phyloP scores from a whole-genome alignment of 352 stramenopile genomes.

The Globisporangium spinosum region DNA sequence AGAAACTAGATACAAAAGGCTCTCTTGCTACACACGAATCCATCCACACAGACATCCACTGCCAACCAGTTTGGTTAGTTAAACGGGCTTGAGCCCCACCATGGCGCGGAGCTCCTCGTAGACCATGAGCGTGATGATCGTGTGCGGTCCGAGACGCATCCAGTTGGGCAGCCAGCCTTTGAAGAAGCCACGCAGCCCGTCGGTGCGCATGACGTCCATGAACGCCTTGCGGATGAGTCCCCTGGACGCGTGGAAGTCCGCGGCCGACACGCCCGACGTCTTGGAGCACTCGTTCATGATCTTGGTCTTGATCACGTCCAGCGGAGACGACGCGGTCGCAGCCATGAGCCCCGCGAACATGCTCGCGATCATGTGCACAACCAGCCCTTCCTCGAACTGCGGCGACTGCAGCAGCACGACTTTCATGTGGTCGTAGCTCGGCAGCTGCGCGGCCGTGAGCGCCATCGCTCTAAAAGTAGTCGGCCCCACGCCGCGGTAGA shows the following conservation, averaged over 20 bases:
- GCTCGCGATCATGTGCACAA: constrained; percentile 61
- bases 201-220: constrained; percentile 43
- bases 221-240: constrained; percentile 51
- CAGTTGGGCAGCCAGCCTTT: constrained; percentile 78
- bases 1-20: background rate
- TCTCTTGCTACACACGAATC: background rate
- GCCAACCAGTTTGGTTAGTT: constrained; percentile 3
- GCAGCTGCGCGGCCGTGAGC: constrained; percentile 69
- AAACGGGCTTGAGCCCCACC: constrained; percentile 56
- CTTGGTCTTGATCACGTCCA: constrained; percentile 85
- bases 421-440: constrained; percentile 84
- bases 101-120: constrained; percentile 61
- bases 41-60: background rate
- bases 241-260: constrained; percentile 30
- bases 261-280: constrained; percentile 27
- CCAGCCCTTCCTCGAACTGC: constrained; percentile 49
- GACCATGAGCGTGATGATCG: constrained; percentile 74
- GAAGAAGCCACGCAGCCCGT: constrained; percentile 67
- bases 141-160: constrained; percentile 68
- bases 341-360: constrained; percentile 74
- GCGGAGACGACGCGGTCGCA: constrained; percentile 59
- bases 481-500: constrained; percentile 67
- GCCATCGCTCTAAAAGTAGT: constrained; percentile 71
- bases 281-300: constrained; percentile 74
- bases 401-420: constrained; percentile 47